Percentiles rank a stretch among this genome's conserved stretches.
These are phyloP conservation scores for Phyllosticta paracitricarpa DNA, from an alignment of 2,329 filamentous ascomycete species.

Conservation along the genomic window DNA sequence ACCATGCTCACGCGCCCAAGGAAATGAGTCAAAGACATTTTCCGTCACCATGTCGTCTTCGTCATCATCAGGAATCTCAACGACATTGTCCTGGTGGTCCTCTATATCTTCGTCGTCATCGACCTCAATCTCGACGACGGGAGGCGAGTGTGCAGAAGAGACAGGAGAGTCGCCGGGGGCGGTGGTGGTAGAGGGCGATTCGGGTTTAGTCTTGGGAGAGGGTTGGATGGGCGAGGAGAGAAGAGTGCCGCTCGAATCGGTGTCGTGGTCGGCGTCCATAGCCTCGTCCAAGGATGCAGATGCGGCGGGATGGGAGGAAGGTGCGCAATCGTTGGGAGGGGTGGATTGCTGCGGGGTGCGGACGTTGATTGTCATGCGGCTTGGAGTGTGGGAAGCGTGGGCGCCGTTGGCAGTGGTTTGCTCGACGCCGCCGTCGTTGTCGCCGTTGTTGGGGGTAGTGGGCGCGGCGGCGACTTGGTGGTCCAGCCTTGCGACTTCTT, in stretches of 20 bases:
- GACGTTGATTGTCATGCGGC: conserved; percentile 10
- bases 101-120: conserved; percentile 20
- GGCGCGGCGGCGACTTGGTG: conserved; percentile 11
- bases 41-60: conserved; percentile 13
- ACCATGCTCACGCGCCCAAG: conserved; percentile 14
- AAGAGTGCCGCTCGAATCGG: conserved; percentile 3
- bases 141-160: conserved; percentile 19
- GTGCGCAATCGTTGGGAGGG: not conserved
- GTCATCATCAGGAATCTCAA: conserved; percentile 12
- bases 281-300: conserved; percentile 1
- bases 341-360: not conserved
- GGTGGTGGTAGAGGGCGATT: not conserved
- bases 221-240: conserved; percentile 1
- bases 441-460: conserved; percentile 4
- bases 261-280: not conserved
- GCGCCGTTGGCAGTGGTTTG: conserved; percentile 12
- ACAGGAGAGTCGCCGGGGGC: conserved; percentile 6
- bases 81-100: conserved; percentile 12
- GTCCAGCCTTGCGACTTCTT: conserved; percentile 1
- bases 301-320: not conserved
- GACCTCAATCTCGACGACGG: conserved; percentile 29
- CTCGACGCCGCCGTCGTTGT: conserved; percentile 19
- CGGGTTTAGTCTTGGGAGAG: not conserved
- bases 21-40: conserved; percentile 23
- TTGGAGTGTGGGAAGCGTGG: conserved; percentile 12